Percentiles rank a stretch among this genome's conserved stretches.
These are phyloP conservation scores for Gyrodon lividus DNA, from an alignment of 768 basidiomycete species.

Conservation along the genomic window DNA sequence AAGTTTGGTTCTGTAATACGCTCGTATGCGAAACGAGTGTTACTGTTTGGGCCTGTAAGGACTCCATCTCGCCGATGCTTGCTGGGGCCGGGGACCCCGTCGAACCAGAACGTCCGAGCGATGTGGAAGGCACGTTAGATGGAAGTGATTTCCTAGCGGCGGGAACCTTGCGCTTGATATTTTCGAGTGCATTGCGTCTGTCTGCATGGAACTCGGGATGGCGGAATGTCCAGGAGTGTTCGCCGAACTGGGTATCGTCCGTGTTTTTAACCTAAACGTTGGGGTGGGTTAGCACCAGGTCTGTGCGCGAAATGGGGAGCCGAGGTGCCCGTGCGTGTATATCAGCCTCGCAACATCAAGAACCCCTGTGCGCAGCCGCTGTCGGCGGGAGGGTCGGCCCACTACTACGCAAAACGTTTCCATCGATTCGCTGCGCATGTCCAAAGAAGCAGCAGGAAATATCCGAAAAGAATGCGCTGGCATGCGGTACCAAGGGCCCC, in stretches of 20 bases:
- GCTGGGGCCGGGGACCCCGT: conserved; percentile 28
- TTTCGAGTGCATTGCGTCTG: conserved; percentile 55
- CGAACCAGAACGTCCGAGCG: conserved; percentile 23
- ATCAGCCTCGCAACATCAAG: no score
- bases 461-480: not conserved
- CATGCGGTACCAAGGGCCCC: conserved; percentile 1
- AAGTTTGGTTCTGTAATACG: conserved; percentile 30
- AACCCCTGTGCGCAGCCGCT: no score
- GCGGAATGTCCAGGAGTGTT: conserved; percentile 56
- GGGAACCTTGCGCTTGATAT: conserved; percentile 63
- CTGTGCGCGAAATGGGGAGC: not conserved
- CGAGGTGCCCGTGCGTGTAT: not conserved
- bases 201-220: conserved; percentile 54
- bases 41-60: conserved; percentile 29
- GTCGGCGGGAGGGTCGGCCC: no score
- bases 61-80: conserved; percentile 23
- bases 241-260: conserved; percentile 73
- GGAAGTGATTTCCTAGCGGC: conserved; percentile 31
- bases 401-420: no score
- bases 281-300: not conserved
- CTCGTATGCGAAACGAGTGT: conserved; percentile 30
- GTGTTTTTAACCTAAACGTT: conserved; percentile 68
- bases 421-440: not conserved
- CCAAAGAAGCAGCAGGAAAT: not conserved
- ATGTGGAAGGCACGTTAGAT: conserved; percentile 27